phyloP scores from a whole-genome alignment of 2,329 filamentous ascomycete species.

The Xylaria digitata region DNA sequence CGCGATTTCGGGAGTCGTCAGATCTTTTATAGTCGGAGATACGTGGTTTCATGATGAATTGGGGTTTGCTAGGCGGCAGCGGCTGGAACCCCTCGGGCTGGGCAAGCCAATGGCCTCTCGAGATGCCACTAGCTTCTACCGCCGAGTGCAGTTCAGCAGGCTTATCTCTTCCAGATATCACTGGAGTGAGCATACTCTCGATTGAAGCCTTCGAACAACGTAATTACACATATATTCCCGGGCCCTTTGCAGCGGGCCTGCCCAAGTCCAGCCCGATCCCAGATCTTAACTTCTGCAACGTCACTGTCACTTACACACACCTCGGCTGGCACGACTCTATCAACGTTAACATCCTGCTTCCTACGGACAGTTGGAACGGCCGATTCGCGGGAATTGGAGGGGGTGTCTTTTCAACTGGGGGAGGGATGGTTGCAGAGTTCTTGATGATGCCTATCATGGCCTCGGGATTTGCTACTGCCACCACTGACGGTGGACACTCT shows the following conservation, averaged over 20 bases:
- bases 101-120: constrained; percentile 18
- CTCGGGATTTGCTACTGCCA: constrained; percentile 40
- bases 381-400: constrained; percentile 55
- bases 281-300: constrained; percentile 53
- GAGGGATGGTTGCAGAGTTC: constrained; percentile 34
- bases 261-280: constrained; percentile 7
- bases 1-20: neutral
- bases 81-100: constrained; percentile 17
- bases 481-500: constrained; percentile 46
- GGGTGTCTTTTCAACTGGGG: constrained; percentile 41
- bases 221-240: constrained; percentile 24
- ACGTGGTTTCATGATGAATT: constrained; percentile 13
- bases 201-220: constrained; percentile 19
- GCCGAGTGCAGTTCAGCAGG: constrained; percentile 10
- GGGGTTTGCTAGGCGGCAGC: constrained; percentile 13
- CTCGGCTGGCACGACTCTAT: constrained; percentile 54
- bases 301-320: constrained; percentile 57
- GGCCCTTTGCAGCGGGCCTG: constrained; percentile 14
- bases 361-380: constrained; percentile 49
- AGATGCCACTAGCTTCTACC: constrained; percentile 11
- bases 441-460: constrained; percentile 14
- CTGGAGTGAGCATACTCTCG: constrained; percentile 20
- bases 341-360: constrained; percentile 50
- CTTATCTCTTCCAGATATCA: constrained; percentile 16
- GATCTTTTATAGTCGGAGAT: neutral